These are phyloP conservation scores for Phytophthora parvispora DNA, from an alignment of 352 stramenopile species.

Conservation along the genomic window DNA sequence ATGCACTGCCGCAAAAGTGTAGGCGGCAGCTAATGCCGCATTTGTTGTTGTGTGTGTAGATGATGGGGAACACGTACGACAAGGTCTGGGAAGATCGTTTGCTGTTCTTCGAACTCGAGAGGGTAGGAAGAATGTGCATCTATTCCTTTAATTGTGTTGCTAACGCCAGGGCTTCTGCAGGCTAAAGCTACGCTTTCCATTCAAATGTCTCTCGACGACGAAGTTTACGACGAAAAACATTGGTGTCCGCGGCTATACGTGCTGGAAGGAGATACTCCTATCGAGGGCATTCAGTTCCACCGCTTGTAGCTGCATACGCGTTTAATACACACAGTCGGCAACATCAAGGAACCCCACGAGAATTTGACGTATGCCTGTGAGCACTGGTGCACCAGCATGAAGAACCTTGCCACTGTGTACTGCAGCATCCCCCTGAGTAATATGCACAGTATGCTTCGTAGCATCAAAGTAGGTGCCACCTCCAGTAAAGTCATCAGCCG, in stretches of 20 bases:
- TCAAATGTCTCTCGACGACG: constrained; percentile 71
- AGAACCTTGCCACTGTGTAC: constrained; percentile 95
- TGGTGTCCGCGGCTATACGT: constrained; percentile 83
- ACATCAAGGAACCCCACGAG: constrained; percentile 96
- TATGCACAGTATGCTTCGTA: constrained; percentile 70
- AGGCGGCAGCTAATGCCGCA: background rate
- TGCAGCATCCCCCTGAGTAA: constrained; percentile 86
- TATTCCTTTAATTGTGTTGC: constrained; percentile 2
- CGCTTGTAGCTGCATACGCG: constrained; percentile 48
- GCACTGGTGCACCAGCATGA: constrained; percentile 91
- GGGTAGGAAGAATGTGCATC: constrained; percentile 39
- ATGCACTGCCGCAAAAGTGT: no score
- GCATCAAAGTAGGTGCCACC: constrained; percentile 95
- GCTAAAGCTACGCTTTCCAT: constrained; percentile 84
- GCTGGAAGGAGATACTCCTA: constrained; percentile 77
- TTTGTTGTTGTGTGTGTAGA: constrained; percentile 41
- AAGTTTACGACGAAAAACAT: constrained; percentile 76
- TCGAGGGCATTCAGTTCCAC: constrained; percentile 84
- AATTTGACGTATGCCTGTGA: constrained; percentile 86
- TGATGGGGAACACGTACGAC: constrained; percentile 89
- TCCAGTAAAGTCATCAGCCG: constrained; percentile 84
- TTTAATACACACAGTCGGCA: constrained; percentile 52
- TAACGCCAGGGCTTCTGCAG: no score
- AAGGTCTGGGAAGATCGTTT: constrained; percentile 87
- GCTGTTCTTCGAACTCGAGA: constrained; percentile 85